These are phyloP conservation scores for Vitis hybrid DNA, from an alignment of 177 flowering plant species.

Conservation along the genomic window DNA sequence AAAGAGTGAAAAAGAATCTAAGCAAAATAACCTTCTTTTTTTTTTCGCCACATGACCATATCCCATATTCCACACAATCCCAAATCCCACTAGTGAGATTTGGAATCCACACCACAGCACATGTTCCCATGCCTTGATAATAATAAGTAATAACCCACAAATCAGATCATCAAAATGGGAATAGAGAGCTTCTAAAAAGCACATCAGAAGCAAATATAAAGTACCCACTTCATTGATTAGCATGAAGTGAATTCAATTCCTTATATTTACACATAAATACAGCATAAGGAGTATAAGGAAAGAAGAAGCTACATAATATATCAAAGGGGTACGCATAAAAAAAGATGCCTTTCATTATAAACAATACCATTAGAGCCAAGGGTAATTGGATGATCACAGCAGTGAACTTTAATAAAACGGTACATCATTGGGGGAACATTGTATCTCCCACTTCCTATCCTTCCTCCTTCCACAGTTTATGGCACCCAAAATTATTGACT, in stretches of 20 bases:
- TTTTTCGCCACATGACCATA: background rate
- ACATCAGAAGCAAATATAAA: background rate
- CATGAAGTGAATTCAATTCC: no score
- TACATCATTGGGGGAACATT: slow-evolving; percentile 25
- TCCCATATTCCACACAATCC: slow-evolving; percentile 13
- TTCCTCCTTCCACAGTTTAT: background rate
- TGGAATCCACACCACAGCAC: slow-evolving; percentile 23
- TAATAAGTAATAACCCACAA: background rate
- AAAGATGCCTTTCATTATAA: no score
- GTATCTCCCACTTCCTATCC: slow-evolving; percentile 2
- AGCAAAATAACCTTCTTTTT: background rate
- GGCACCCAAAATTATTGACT: slow-evolving; percentile 7
- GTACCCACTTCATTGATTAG: no score
- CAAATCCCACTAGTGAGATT: slow-evolving; percentile 16
- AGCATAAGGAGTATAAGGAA: no score
- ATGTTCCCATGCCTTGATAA: slow-evolving; percentile 15
- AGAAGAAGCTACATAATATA: no score
- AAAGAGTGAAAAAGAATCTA: background rate
- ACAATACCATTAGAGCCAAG: background rate
- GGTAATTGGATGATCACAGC: slow-evolving; percentile 12
- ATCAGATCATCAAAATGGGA: background rate
- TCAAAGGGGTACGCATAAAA: no score
- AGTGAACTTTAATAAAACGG: slow-evolving; percentile 14
- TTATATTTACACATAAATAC: no score
- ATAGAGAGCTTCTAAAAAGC: background rate